These are phyloP conservation scores for Parathielavia hyrcaniae DNA, from an alignment of 495 filamentous ascomycete genomes.

Conservation along the genomic window DNA sequence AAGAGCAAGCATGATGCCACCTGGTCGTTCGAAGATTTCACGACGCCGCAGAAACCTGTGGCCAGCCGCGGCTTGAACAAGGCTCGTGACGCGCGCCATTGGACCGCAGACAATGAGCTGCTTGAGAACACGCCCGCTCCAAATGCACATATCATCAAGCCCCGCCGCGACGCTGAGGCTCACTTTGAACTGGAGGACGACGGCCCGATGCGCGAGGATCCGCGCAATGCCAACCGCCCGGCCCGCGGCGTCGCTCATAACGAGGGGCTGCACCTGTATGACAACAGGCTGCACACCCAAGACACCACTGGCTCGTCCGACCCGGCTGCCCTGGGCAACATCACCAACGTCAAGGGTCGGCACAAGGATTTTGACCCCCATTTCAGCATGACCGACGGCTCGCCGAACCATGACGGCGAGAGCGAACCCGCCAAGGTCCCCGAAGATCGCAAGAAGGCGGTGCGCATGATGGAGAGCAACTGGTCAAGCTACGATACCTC, in stretches of 20 bases:
- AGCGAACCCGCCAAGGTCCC: constrained; percentile 30
- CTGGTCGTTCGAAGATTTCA: constrained; percentile 84
- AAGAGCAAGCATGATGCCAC: constrained; percentile 60
- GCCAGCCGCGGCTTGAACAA: constrained; percentile 39
- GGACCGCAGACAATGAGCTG: constrained; percentile 62
- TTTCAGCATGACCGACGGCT: constrained; percentile 61
- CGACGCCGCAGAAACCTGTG: constrained; percentile 64
- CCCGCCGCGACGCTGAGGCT: constrained; percentile 68
- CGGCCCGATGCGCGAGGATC: constrained; percentile 31
- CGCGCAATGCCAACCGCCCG: constrained; percentile 47
- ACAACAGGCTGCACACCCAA: constrained; percentile 63
- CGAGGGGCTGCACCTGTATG: constrained; percentile 65
- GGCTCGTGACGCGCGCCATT: constrained; percentile 57
- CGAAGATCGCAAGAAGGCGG: constrained; percentile 51
- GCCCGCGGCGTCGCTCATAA: constrained; percentile 49
- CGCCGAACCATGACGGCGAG: constrained; percentile 34
- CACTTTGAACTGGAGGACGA: constrained; percentile 56
- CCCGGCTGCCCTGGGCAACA: constrained; percentile 46
- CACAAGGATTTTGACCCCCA: constrained; percentile 68
- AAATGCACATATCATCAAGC: constrained; percentile 52
- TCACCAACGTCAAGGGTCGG: constrained; percentile 61
- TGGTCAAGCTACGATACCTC: constrained; percentile 60
- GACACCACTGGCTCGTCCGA: constrained; percentile 37
- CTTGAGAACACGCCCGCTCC: constrained; percentile 51
- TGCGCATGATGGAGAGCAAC: constrained; percentile 62